Percentiles rank a stretch among this genome's conserved stretches.
These are phyloP conservation scores for Coccinonectria pachysandricola DNA, from an alignment of 2,329 filamentous ascomycete species.

Conservation along the genomic window DNA sequence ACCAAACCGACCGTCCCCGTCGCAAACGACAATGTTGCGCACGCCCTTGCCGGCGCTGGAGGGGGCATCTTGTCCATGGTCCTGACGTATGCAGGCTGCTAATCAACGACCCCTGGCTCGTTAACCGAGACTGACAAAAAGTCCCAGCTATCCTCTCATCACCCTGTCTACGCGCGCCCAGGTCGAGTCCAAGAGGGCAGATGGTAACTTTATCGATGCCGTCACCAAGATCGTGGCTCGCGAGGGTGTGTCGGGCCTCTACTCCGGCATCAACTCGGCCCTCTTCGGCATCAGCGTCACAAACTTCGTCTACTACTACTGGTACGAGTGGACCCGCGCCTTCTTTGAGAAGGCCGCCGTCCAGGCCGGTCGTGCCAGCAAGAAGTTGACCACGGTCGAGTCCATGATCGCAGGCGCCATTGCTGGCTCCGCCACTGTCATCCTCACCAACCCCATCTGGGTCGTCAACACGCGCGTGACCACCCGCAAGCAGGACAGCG, in stretches of 20 bases:
- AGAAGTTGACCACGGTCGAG: slow-evolving; percentile 83
- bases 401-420: slow-evolving; percentile 92
- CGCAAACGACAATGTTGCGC: slow-evolving; percentile 92
- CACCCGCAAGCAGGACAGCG: slow-evolving; percentile 56
- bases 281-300: slow-evolving; percentile 97
- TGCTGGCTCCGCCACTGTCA: slow-evolving; percentile 85
- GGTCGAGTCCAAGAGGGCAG: slow-evolving; percentile 89
- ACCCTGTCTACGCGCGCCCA: slow-evolving; percentile 95
- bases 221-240: slow-evolving; percentile 80
- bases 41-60: slow-evolving; percentile 85
- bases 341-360: slow-evolving; percentile 73
- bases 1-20: slow-evolving; percentile 54
- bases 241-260: slow-evolving; percentile 81
- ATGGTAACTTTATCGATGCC: slow-evolving; percentile 74
- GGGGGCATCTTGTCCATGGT: slow-evolving; percentile 94
- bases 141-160: slow-evolving; percentile 76
- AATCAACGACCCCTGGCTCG: slow-evolving; percentile 3
- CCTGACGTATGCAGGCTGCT: slow-evolving; percentile 71
- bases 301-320: slow-evolving; percentile 99
- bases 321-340: slow-evolving; percentile 93
- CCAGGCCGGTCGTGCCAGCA: slow-evolving; percentile 60
- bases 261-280: slow-evolving; percentile 85
- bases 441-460: slow-evolving; percentile 98
- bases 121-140: too few species aligned
- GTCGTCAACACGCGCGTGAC: slow-evolving; percentile 98